Base-by-base conservation (phyloP, 1,139 yeast genomes). In the Scheffersomyces insectosa region DNA sequence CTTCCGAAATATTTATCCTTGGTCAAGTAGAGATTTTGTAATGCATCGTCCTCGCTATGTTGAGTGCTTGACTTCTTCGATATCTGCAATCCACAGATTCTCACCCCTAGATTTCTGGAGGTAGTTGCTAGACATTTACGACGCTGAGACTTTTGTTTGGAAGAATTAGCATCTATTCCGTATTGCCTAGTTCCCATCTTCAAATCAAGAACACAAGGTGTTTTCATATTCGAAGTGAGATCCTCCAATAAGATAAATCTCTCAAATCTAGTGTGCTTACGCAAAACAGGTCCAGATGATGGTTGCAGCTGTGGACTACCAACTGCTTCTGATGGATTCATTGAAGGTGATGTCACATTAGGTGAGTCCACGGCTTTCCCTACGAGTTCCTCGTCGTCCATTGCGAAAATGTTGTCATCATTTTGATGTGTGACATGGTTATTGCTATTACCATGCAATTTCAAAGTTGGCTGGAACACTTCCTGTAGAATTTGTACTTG, bases 181-280 rank as follows among this genome's bases (percentile, higher is more conserved):
- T 93, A 93, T 64, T 95, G 99, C 42, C 99, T 76, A 0, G 99
- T 91, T 1, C 99, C 99, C 98, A 95, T 93, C 62, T 95, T 95
- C 52, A 95, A 74, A 65, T 95, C 99, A 46, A 95, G 70, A 1
- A 93, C 98, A 61, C 97, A 90, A 0, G 99, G 98, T 47, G 78
- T 79, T 29, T 66, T 71, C 84, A 93, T 81, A 29, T 89, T 88
- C 41, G 84, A 78, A 0, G 98, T 91, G 42, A 95, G 69, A 65
- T 95, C 99, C 59, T 95, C 99, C 42, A 91, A 71, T n/a, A 95
- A 68, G 33, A 95, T 86, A 58, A 90, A 90, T 52, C 95, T 73
- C 62, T 88, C 95, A 39, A 85, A 82, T 41, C 85, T 63, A 2
- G 82, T 79, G 41, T 70, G 73, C 47, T 73, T 75, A 31, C 76